Evolutionary conservation across 2,329 filamentous ascomycete genomes (phyloP).

Genomic region (Biscogniauxia sp.): DNA sequence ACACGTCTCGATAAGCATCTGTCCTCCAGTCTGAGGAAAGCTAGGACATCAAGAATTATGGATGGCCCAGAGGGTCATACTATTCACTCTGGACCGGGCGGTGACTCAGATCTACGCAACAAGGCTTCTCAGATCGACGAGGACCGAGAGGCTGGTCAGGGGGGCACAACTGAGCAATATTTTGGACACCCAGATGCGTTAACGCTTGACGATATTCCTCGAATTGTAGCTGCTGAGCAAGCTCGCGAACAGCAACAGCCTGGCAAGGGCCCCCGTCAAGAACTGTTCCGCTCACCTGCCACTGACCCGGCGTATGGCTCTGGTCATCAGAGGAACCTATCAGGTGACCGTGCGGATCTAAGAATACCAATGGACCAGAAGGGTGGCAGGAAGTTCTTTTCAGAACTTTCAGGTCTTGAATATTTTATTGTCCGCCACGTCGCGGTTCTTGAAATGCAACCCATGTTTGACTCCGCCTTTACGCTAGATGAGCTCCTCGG

Average conservation of each 20-base stretch:
- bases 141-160: slow-evolving; percentile 67
- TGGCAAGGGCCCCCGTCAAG: slow-evolving; percentile 71
- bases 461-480: slow-evolving; percentile 84
- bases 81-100: slow-evolving; percentile 69
- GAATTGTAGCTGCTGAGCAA: slow-evolving; percentile 94
- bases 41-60: slow-evolving; percentile 87
- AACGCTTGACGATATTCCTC: slow-evolving; percentile 91
- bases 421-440: slow-evolving; percentile 97
- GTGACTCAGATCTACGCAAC: slow-evolving; percentile 52
- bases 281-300: slow-evolving; percentile 56
- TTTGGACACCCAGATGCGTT: slow-evolving; percentile 89
- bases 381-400: slow-evolving; percentile 80
- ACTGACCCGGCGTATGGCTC: slow-evolving; percentile 63
- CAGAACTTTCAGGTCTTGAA: slow-evolving; percentile 89
- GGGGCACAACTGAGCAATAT: slow-evolving; percentile 73
- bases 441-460: slow-evolving; percentile 92
- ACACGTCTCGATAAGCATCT: slow-evolving; percentile 92
- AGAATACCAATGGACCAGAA: slow-evolving; percentile 50
- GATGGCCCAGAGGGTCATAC: slow-evolving; percentile 74
- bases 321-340: slow-evolving; percentile 65
- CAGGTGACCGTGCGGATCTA: slow-evolving; percentile 48
- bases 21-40: slow-evolving; percentile 88
- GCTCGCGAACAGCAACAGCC: slow-evolving; percentile 87
- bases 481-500: slow-evolving; percentile 89
- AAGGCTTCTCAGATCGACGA: slow-evolving; percentile 74